Base-by-base conservation (phyloP, 2,329 filamentous ascomycete genomes). In the Ophiostoma quercus region DNA sequence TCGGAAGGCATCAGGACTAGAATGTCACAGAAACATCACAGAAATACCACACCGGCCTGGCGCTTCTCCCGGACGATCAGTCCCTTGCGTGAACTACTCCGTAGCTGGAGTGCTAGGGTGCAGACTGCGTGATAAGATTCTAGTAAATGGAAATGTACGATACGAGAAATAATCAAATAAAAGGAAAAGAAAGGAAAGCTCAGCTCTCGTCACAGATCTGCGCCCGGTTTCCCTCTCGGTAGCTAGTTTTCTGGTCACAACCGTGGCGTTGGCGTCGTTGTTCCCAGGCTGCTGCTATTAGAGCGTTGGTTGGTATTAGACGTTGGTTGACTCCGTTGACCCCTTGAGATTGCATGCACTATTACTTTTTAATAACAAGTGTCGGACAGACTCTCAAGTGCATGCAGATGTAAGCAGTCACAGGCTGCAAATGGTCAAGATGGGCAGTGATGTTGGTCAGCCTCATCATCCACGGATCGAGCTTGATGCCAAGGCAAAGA, bases 81-180 rank as follows among this genome's bases (percentile, higher is more conserved):
- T 57, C 51, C 51, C 51, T 57, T 57, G 51, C 51, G 51, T 57
- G 51, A 57, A 57, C 51, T 57, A 57, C 51, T 25, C 51, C 22
- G 16, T 47, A n/a, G 16, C 43, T 47, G 43, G 43, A 47, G 43
- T 19, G 16, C 43, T n/a, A 47, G 43, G 43, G 43, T 47, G 16
- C 16, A 19, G 19, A 19, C 43, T n/a, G 16, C 16, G 43, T 19
- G 43, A 47, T n/a, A 16, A 19, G 19, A 47, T 6, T 19, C 14
- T 19, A 12, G 7, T 47, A 4, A 2, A 19, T 41, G 39, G 8
- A 47, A 57, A 9, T 3, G 25, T 8, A 34, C 34, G 34, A 57
- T 12, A 25, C 19, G 51, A 57, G 51, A 25, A 57, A 25, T 4
- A 16, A 57, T 7, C 16, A 51, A 25, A 57, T 11, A 29, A 57